Evolutionary conservation across 345 rosid species (phyloP).

Genomic region (Brassica juncea): DNA sequence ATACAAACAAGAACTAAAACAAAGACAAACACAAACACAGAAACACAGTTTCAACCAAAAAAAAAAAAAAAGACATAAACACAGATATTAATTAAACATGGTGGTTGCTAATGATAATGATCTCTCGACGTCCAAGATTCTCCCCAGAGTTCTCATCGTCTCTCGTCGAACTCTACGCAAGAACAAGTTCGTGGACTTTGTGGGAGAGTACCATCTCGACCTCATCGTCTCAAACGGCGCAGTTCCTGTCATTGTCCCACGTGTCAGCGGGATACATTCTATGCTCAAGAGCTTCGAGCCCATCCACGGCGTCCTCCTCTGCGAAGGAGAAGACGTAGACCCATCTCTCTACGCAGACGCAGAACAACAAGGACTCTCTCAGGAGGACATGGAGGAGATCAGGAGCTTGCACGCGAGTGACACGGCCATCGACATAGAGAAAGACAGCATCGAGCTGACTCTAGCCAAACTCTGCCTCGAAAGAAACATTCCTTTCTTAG

Average conservation of each 20-base stretch:
- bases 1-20: neutral
- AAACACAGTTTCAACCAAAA: neutral
- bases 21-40: neutral
- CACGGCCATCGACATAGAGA: constrained; percentile 56
- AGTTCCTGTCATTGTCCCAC: constrained; percentile 65
- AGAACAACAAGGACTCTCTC: constrained; percentile 39
- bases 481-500: constrained; percentile 62
- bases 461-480: constrained; percentile 63
- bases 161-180: constrained; percentile 59
- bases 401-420: constrained; percentile 50
- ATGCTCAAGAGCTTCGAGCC: constrained; percentile 62
- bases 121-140: constrained; percentile 45
- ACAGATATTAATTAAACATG: neutral
- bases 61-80: neutral
- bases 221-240: constrained; percentile 61
- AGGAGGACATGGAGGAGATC: constrained; percentile 58
- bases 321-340: constrained; percentile 76
- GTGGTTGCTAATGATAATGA: constrained; percentile 36
- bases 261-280: constrained; percentile 59
- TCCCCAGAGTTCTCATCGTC: constrained; percentile 61
- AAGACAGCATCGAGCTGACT: constrained; percentile 59
- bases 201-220: constrained; percentile 73
- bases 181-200: constrained; percentile 64
- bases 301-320: constrained; percentile 69
- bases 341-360: constrained; percentile 55